Evolutionary conservation across 345 rosid species (phyloP), one percentile per base, ranked within the genome.

Genomic region (Salix udensis): DNA sequence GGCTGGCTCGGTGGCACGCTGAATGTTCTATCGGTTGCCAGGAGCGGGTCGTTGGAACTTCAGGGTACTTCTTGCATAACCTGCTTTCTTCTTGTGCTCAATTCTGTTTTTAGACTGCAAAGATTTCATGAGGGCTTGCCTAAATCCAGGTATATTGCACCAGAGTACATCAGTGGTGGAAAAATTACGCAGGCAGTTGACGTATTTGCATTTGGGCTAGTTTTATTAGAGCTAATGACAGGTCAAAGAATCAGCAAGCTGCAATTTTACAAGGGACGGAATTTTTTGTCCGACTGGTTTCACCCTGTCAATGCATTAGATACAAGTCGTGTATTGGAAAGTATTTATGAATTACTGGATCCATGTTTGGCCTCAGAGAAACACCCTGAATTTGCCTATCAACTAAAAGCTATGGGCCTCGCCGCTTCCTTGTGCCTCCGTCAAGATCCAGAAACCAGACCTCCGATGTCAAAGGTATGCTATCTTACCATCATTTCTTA

Each of bases 121-220:
- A 9, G 28, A 2, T 30, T 31, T 53, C 19, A 12, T 76, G 2
- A 28, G n/a, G 62, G 71, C 39, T 68, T 81, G 74, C 72, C 67
- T 73, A 36, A 74, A 70, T 73, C 26, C 86, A 91, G 95, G 74
- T 89, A 81, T 74, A 89, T 88, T 62, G 93, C 93, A 30, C 91
- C 96, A 19, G 96, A 89, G 74, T 91, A 86, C 67, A 65, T 79
- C 39, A 79, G 85, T 60, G 87, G 85, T 67, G 88, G 92, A 76
- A 84, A 75, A 73, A 81, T 83, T 65, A 87, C 89, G 0, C 81
- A 85, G 67, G 85, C 83, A 74, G 88, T 86, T 19, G 93, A 91
- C 75, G 90, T 86, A 0, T 91, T 88, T 76, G 92, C 96, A 48
- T 91, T 88, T 77, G 96, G 96, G 66, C 85, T 89, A 75, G 86